Percentiles rank a stretch among this genome's conserved stretches.
These are phyloP conservation scores for Pseudoneurospora amorphoporcata DNA, from an alignment of 495 filamentous ascomycete genomes.

Conservation along the genomic window DNA sequence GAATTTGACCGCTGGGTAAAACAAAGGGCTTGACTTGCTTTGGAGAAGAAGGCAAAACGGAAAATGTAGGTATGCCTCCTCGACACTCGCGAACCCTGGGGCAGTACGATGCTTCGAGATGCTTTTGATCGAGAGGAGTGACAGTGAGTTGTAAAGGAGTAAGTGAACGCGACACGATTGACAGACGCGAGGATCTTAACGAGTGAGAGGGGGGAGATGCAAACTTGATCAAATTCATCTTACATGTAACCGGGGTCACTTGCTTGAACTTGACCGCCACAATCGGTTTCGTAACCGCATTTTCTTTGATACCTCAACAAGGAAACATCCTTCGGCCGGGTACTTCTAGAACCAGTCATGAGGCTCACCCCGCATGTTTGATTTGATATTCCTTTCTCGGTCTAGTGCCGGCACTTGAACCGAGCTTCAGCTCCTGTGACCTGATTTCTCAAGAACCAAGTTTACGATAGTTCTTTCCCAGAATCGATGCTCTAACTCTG, in stretches of 20 bases:
- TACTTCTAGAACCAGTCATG: neutral
- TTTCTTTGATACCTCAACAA: too few species aligned
- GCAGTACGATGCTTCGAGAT: neutral
- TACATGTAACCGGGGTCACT: neutral
- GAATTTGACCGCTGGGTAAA: neutral
- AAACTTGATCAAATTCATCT: neutral
- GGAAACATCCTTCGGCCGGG: neutral
- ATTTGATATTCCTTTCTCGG: neutral
- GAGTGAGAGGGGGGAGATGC: neutral
- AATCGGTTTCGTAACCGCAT: too few species aligned
- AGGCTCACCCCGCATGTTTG: neutral
- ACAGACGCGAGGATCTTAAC: neutral
- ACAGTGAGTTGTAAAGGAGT: neutral
- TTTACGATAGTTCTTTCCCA: neutral
- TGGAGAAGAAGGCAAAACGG: neutral
- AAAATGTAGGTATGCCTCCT: neutral
- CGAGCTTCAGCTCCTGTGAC: too few species aligned
- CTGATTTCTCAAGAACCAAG: neutral
- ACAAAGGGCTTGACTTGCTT: neutral
- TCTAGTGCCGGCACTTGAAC: neutral
- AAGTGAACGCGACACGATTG: neutral
- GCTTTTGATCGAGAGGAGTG: neutral
- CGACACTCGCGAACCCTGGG: neutral
- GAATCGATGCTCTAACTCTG: neutral
- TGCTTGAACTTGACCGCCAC: neutral